Evolutionary conservation across 768 basidiomycete genomes (phyloP).

Genomic region (Gymnopilus dilepis): DNA sequence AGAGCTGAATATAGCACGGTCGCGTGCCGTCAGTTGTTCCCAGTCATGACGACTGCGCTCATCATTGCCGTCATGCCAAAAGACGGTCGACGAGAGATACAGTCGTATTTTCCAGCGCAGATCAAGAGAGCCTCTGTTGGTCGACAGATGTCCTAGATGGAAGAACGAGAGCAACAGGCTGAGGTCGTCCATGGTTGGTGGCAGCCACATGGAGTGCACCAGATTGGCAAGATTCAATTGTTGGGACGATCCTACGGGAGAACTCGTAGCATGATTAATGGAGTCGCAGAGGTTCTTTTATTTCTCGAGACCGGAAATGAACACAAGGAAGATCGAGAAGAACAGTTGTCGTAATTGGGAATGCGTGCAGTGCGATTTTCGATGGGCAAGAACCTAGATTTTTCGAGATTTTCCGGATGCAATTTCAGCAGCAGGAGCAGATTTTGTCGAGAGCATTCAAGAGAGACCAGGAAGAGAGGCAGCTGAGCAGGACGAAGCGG

Average conservation of each 20-base stretch:
- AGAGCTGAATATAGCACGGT: background rate
- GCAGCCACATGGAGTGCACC: background rate
- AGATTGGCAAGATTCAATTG: background rate
- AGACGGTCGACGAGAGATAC: background rate
- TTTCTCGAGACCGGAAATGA: constrained; percentile 19
- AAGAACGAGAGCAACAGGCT: background rate
- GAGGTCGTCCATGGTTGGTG: background rate
- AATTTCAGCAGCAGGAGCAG: background rate
- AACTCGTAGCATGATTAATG: constrained; percentile 6
- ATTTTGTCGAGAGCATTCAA: background rate
- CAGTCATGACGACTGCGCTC: background rate
- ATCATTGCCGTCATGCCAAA: background rate
- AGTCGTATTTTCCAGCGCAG: background rate
- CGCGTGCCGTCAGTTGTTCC: background rate
- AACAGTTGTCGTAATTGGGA: background rate
- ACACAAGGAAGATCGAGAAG: constrained; percentile 9
- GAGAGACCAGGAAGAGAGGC: background rate
- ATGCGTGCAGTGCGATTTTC: background rate
- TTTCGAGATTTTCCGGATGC: background rate
- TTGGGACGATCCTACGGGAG: background rate
- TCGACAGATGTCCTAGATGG: background rate
- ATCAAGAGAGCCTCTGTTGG: background rate
- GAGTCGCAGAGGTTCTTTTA: constrained; percentile 4
- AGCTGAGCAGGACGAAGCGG: constrained; percentile 1
- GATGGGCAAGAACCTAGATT: background rate